These are phyloP conservation scores for Alternaria dauci DNA, from an alignment of 2,329 filamentous ascomycete genomes.

Conservation along the genomic window DNA sequence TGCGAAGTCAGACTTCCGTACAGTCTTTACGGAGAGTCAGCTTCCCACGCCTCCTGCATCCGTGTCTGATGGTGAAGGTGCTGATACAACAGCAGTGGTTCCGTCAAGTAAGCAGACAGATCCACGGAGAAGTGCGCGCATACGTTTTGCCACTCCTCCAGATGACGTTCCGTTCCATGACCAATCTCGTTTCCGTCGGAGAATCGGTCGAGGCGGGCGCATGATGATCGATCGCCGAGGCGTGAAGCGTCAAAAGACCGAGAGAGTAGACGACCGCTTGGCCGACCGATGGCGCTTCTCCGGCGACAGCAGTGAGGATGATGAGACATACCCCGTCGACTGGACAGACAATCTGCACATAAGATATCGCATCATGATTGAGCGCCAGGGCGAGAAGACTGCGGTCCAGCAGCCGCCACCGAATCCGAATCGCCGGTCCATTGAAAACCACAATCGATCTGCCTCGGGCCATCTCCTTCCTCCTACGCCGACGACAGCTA, in stretches of 20 bases:
- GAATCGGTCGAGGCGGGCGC: conserved; percentile 83
- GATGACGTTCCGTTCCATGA: conserved; percentile 50
- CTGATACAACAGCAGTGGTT: conserved; percentile 50
- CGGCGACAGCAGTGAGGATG: conserved; percentile 81
- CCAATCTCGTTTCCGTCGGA: conserved; percentile 77
- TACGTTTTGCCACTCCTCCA: conserved; percentile 51
- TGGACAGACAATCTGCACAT: conserved; percentile 68
- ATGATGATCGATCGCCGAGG: conserved; percentile 88
- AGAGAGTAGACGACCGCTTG: conserved; percentile 43
- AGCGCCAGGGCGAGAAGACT: conserved; percentile 53
- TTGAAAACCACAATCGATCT: conserved; percentile 49
- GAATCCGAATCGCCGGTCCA: conserved; percentile 37
- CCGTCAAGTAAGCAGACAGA: conserved; percentile 41
- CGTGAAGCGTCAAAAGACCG: conserved; percentile 60
- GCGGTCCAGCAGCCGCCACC: conserved; percentile 36
- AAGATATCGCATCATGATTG: conserved; percentile 63
- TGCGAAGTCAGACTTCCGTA: conserved; percentile 50
- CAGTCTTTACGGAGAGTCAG: conserved; percentile 49
- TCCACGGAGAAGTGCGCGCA: conserved; percentile 38
- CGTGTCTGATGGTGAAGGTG: conserved; percentile 54
- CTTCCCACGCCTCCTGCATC: conserved; percentile 60
- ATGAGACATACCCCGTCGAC: conserved; percentile 77
- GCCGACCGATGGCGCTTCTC: conserved; percentile 78
- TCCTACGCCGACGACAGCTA: conserved; percentile 40
- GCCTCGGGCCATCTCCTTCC: conserved; percentile 48